phyloP scores from a whole-genome alignment of 2,329 filamentous ascomycete species.

The Trichoderma pleuroti region DNA sequence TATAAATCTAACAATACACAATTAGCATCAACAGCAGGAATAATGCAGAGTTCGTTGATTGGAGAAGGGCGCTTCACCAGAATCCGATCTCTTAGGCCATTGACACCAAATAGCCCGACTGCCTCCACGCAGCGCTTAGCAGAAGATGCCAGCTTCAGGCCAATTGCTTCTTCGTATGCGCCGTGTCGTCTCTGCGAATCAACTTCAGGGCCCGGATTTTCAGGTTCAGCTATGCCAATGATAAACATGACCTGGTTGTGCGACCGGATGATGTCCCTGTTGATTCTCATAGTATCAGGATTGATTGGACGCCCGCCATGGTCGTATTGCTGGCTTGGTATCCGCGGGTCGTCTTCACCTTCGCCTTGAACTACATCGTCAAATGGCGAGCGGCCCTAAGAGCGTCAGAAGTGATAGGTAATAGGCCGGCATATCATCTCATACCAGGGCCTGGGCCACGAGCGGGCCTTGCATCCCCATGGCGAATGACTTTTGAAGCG shows the following conservation, averaged over 20 bases:
- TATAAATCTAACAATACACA: constrained; percentile 44
- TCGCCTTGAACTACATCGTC: constrained; percentile 54
- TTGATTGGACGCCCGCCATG: constrained; percentile 55
- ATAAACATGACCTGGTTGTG: constrained; percentile 63
- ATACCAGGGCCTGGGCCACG: constrained; percentile 55
- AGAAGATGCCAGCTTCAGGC: constrained; percentile 37
- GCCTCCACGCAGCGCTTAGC: constrained; percentile 35
- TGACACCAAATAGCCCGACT: constrained; percentile 50
- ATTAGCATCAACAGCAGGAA: neutral
- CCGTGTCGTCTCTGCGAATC: constrained; percentile 44
- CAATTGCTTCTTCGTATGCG: constrained; percentile 47
- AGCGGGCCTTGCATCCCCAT: constrained; percentile 57
- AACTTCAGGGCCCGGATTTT: constrained; percentile 42
- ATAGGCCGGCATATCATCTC: constrained; percentile 21
- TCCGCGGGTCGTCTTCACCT: constrained; percentile 40
- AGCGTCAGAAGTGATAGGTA: neutral
- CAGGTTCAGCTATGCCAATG: constrained; percentile 59
- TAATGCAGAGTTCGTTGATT: neutral
- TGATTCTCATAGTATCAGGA: constrained; percentile 51
- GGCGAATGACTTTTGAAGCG: constrained; percentile 20
- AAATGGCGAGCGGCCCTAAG: constrained; percentile 57
- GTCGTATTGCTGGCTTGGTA: constrained; percentile 50
- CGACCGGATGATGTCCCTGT: constrained; percentile 55
- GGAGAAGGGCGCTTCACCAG: constrained; percentile 36
- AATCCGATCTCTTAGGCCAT: constrained; percentile 53